Evolutionary conservation across 441 rosid species (phyloP), one percentile per base, ranked within the genome.

Genomic region (Arabidopsis lyrata): DNA sequence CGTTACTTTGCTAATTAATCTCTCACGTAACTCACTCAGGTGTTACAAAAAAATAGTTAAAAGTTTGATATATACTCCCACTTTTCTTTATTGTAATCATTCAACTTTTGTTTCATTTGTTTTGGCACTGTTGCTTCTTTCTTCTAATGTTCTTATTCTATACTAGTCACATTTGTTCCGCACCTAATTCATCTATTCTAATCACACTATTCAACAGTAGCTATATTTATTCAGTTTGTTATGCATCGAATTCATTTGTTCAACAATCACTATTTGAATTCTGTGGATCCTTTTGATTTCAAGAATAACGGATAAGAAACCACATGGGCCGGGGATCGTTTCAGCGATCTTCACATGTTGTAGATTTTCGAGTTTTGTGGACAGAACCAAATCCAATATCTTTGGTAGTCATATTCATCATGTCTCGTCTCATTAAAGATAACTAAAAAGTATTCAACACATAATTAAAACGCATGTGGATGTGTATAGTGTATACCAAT

Each of bases 291-390:
- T 52, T 35, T 36, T 20, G 53, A 54, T 54, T 45, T 32, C 35
- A 62, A 62, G n/a, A 68, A 68, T 65, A 68, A 16, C 18, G 66
- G 80, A 76, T 76, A 70, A 76, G 80, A 76, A 57, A 63, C 67
- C 76, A 76, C 76, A 70, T 76, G 76, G n/a, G n/a, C n/a, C n/a
- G n/a, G 66, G 63, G 20, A 39, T 47, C 47, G 72, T 22, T 59
- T 67, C 45, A 76, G 70, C 55, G 59, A 61, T 38, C 31, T n/a
- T 63, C 76, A 55, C 76, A 76, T 63, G 32, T 75, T 27, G 42
- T 52, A 36, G 63, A 52, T 62, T 60, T 68, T 24, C 63, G 9
- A 32, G 60, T 45, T 69, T 12, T 69, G 66, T 69, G 79, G 79
- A 76, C 76, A 76, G 41, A 63, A 76, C 72, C 31, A 48, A 64